phyloP scores from a whole-genome alignment of 2,329 filamentous ascomycete genomes.

The Fusarium caatingaense region DNA sequence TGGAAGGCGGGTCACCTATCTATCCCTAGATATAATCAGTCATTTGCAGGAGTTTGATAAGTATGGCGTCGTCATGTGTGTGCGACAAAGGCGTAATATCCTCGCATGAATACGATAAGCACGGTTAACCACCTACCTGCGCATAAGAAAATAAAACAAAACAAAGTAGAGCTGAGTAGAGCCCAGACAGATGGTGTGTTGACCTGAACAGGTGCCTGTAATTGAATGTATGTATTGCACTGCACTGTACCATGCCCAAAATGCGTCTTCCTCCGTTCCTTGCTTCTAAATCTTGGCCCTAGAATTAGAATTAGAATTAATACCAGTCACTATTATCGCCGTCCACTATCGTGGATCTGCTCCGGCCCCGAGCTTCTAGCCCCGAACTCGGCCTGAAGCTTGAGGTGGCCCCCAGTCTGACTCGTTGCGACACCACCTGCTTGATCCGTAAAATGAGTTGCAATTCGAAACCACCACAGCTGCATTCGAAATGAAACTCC shows the following conservation, averaged over 20 bases:
- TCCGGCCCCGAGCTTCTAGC: slow-evolving; percentile 40
- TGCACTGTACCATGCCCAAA: slow-evolving; percentile 16
- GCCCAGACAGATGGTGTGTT: slow-evolving; percentile 4
- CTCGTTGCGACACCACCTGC: slow-evolving; percentile 37
- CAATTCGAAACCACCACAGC: slow-evolving; percentile 25
- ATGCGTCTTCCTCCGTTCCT: slow-evolving; percentile 33
- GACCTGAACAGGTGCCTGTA: slow-evolving; percentile 15
- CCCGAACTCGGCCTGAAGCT: slow-evolving; percentile 43
- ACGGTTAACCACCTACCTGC: slow-evolving; percentile 21
- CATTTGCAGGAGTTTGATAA: slow-evolving; percentile 2
- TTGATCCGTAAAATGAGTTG: slow-evolving; percentile 36
- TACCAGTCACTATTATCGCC: slow-evolving; percentile 19
- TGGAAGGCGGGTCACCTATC: slow-evolving; percentile 8
- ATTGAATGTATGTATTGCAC: not conserved
- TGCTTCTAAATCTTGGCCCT: slow-evolving; percentile 16
- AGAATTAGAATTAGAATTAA: slow-evolving; percentile 21
- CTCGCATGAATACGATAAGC: slow-evolving; percentile 24
- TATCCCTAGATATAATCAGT: not conserved
- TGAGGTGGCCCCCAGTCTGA: slow-evolving; percentile 41
- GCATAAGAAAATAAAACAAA: not conserved
- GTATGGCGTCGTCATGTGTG: slow-evolving; percentile 17
- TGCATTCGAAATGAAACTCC: slow-evolving; percentile 30
- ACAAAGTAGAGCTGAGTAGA: not conserved
- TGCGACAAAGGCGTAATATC: slow-evolving; percentile 24
- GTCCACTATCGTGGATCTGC: slow-evolving; percentile 27